A percentile compares a stretch with the other conserved stretches of the same genome.
These are phyloP conservation scores for Hypoxylon subgilvum DNA, from an alignment of 495 filamentous ascomycete species.

Conservation along the genomic window DNA sequence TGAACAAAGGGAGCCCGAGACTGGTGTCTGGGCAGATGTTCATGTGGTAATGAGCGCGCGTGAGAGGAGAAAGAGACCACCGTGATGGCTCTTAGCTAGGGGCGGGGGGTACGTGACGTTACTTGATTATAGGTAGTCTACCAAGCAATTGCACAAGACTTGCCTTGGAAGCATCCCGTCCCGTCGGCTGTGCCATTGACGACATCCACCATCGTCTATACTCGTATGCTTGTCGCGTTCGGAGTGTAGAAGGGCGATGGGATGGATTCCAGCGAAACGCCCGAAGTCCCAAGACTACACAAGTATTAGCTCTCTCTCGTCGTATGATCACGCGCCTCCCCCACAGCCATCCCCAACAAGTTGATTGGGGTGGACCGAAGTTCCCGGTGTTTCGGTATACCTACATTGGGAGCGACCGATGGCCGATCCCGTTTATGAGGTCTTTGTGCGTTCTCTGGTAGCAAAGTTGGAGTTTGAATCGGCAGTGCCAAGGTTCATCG, in stretches of 20 bases:
- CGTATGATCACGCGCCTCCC: constrained; percentile 21
- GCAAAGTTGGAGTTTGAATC: no score
- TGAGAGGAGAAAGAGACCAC: no score
- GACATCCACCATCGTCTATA: neutral
- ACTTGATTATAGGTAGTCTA: constrained; percentile 29
- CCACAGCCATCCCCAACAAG: constrained; percentile 13
- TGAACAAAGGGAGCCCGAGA: constrained; percentile 22
- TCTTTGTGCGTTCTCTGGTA: no score
- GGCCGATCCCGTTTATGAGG: constrained; percentile 24
- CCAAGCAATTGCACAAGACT: constrained; percentile 24
- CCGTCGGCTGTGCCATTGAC: constrained; percentile 4
- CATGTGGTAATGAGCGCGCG: constrained; percentile 28
- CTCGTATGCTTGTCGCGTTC: constrained; percentile 12
- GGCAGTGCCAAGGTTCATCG: constrained; percentile 3
- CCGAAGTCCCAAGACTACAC: neutral
- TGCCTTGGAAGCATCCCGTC: constrained; percentile 7
- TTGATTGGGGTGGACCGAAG: constrained; percentile 3
- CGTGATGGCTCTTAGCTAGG: constrained; percentile 6
- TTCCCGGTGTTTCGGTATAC: constrained; percentile 33
- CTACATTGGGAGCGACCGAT: constrained; percentile 15
- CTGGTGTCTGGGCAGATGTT: constrained; percentile 15
- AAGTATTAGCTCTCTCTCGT: constrained; percentile 2
- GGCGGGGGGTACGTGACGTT: constrained; percentile 14
- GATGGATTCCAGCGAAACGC: neutral
- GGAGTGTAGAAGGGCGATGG: constrained; percentile 4